Base-by-base conservation (phyloP, 139 green algal genomes). In the Picochlorum costavermella region DNA sequence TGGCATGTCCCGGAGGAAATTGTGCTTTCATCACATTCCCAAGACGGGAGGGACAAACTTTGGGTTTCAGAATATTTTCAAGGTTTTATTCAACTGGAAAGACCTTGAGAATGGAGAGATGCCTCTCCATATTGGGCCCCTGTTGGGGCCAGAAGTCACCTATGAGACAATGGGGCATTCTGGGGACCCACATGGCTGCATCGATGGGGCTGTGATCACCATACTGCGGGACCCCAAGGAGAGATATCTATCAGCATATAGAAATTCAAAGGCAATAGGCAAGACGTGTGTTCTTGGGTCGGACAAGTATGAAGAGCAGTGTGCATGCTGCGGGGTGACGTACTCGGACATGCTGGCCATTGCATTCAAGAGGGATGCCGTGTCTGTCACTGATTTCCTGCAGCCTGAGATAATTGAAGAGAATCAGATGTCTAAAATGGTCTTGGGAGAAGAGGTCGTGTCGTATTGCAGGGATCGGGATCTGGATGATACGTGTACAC, bases 21-120 rank as follows among this genome's bases (percentile, higher is more conserved):
- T 53, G 16, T 53, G 46, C 46, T 53, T 53, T 53, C 46, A 53
- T 53, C 46, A 53, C 46, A 23, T 53, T 14, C 46, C 46, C 16
- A 53, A 53, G n/a, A 53, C 46, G 46, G 46, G 46, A 28, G 46
- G 46, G 17, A 53, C 46, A 26, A 53, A 53, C n/a, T 53, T 53
- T 23, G 46, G 16, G 17, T 53, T 53, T 53, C 17, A 28, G 46
- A 20, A 20, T 53, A 13, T 10, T 53, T 53, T 53, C 46, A 53
- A 26, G 46, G 46, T 23, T 20, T 28, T 53, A 5, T 53, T 53
- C 3, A 9, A 53, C n/a, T 53, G 46, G 46, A 53, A 53, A 23
- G 46, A 53, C 8, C n/a, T 53, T 53, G 46, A 53, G n/a, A 23
- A 53, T 53, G n/a, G n/a, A 23, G n/a, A 53, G 17, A 53, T 28